Base-by-base conservation (phyloP, 164 flowering plant species). In the Aristolochia californica region DNA sequence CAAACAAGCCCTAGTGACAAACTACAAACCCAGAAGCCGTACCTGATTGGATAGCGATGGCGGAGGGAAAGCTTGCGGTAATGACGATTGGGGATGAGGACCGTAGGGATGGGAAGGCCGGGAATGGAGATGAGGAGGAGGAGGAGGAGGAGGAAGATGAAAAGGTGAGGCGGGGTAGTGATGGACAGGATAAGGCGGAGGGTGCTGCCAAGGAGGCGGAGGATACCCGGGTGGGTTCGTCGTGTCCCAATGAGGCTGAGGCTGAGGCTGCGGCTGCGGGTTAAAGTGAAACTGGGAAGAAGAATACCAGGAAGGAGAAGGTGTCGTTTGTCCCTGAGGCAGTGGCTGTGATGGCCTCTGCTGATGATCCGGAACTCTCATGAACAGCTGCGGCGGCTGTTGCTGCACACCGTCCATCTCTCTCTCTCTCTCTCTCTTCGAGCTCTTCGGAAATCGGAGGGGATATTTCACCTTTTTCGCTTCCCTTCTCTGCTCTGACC, bases 41-140 rank as follows among this genome's bases (percentile, higher is more conserved):
- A 59, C 62, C 62, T 59, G 62, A 27, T 30, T 59, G 62, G 53
- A 50, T 24, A 18, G 45, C 34, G 54, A 44, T 14, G 53, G 60
- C 21, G 45, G 25, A 26, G 44, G 51, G 43, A 48, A 59, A 13
- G 62, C 53, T 1, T 28, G 53, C 17, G 50, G 51, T 25, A 34
- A 50, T 17, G 50, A 16, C 40, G 50, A 53, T 5, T 22, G 54
- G 17, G 62, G 53, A n/a, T 53, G 62, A 20, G 18, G 53, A 14
- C 26, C 43, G 11, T 45, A 44, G 25, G 50, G 51, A 26, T 27
- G 61, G 24, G 50, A 15, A 43, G 50, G 62, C 13, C 40, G 54
- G 17, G 62, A 43, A n/a, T 53, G 62, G 13, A 48, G 53, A 14
- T 44, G n/a, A n/a, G n/a, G 62, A 57, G 27, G 60, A 14, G 30